A percentile compares a stretch with the other conserved stretches of the same genome.
Conservation (phyloP, 2,329 filamentous ascomycete genomes). For the Sclerotinia spermophila region DNA sequence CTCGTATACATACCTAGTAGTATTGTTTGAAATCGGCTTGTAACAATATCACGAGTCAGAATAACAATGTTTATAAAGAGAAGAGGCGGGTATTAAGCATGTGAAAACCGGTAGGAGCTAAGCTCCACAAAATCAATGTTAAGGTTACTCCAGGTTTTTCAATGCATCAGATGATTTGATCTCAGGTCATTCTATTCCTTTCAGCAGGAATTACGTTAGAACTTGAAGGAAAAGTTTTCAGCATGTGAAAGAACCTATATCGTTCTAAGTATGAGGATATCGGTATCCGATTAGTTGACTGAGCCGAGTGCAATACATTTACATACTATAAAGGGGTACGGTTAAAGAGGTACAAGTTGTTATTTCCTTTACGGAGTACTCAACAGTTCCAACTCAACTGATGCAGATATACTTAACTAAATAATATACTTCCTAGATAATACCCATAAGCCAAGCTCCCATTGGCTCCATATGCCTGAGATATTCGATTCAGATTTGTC, state of each 20-base stretch:
- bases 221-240: not conserved
- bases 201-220: not conserved
- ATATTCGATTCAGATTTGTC: not conserved
- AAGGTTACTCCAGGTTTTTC: slow-evolving; percentile 14
- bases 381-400: not conserved
- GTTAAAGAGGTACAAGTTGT: not conserved
- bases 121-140: slow-evolving; percentile 13
- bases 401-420: not conserved
- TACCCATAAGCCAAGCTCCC: not conserved
- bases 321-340: no score
- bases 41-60: slow-evolving; percentile 5
- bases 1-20: not conserved
- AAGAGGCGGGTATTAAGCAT: slow-evolving; percentile 12
- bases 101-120: slow-evolving; percentile 16
- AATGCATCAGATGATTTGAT: slow-evolving; percentile 16
- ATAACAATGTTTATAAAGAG: not conserved
- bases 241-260: not conserved
- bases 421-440: not conserved
- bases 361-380: not conserved
- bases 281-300: not conserved
- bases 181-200: not conserved
- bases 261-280: not conserved
- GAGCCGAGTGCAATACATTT: not conserved
- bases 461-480: not conserved
- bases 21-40: not conserved